Conservation (phyloP, 2,329 filamentous ascomycete genomes). For the Verticillium albo-atrum region DNA sequence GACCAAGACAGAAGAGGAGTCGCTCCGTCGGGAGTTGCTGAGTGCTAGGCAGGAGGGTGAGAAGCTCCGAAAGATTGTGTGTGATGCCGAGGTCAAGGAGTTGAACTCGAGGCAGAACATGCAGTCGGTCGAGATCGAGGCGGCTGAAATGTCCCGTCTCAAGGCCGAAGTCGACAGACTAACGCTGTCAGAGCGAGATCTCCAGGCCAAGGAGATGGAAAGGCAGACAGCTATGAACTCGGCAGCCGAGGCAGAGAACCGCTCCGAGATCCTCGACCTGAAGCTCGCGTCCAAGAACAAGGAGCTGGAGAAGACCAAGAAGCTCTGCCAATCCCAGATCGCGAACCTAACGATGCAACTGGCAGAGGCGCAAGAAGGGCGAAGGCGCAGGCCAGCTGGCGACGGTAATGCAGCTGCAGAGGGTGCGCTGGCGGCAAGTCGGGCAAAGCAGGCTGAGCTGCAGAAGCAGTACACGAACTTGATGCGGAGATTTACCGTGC, state of each 20-base stretch:
- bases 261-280: slow-evolving; percentile 54
- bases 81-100: slow-evolving; percentile 65
- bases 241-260: slow-evolving; percentile 53
- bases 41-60: slow-evolving; percentile 56
- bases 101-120: slow-evolving; percentile 59
- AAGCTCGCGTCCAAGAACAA: slow-evolving; percentile 47
- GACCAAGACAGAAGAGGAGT: slow-evolving; percentile 53
- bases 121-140: slow-evolving; percentile 56
- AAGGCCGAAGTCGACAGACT: slow-evolving; percentile 55
- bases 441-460: slow-evolving; percentile 48
- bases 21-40: slow-evolving; percentile 53
- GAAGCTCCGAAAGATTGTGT: slow-evolving; percentile 61
- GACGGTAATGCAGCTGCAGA: slow-evolving; percentile 36
- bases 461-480: slow-evolving; percentile 47
- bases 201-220: slow-evolving; percentile 60
- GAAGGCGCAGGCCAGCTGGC: slow-evolving; percentile 14
- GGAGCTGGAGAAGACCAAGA: slow-evolving; percentile 39
- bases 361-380: slow-evolving; percentile 28
- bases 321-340: slow-evolving; percentile 44
- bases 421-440: slow-evolving; percentile 42
- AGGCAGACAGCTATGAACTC: slow-evolving; percentile 53
- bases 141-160: slow-evolving; percentile 56
- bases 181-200: slow-evolving; percentile 56
- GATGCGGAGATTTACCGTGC: slow-evolving; percentile 45
- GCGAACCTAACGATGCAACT: slow-evolving; percentile 41